Evolutionary conservation across 805 yeast genomes (phyloP).

Genomic region (Ogataea naganishii): DNA sequence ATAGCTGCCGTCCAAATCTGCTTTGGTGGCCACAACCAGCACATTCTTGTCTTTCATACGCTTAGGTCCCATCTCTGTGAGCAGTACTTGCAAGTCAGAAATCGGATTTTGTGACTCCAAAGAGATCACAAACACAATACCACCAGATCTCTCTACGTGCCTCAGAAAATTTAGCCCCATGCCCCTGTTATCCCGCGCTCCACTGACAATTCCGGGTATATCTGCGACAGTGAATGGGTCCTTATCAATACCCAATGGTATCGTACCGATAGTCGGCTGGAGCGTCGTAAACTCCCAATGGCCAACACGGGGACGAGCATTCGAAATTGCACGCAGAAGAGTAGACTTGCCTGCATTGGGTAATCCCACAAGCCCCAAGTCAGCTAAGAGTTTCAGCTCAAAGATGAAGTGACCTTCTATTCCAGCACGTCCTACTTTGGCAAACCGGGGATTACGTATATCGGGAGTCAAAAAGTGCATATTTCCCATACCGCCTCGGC

Average conservation of each 20-base stretch:
- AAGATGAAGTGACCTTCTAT: slow-evolving; percentile 60
- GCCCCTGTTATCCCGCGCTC: slow-evolving; percentile 79
- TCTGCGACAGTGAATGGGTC: slow-evolving; percentile 89
- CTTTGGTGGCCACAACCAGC: slow-evolving; percentile 88
- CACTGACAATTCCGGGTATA: slow-evolving; percentile 91
- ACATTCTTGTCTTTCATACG: slow-evolving; percentile 54
- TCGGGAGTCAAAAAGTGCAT: slow-evolving; percentile 85
- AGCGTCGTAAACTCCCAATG: slow-evolving; percentile 97
- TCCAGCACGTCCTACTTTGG: slow-evolving; percentile 70
- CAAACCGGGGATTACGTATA: slow-evolving; percentile 84
- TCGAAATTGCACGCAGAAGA: slow-evolving; percentile 73
- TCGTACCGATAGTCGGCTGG: slow-evolving; percentile 88
- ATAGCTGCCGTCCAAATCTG: slow-evolving; percentile 58
- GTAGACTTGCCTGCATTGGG: slow-evolving; percentile 98
- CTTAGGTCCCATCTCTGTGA: slow-evolving; percentile 62
- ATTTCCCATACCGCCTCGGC: slow-evolving; percentile 92
- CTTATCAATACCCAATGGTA: slow-evolving; percentile 52
- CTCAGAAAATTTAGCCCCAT: slow-evolving; percentile 90
- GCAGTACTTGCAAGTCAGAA: slow-evolving; percentile 50
- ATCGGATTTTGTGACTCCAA: slow-evolving; percentile 63
- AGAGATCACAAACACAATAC: slow-evolving; percentile 79
- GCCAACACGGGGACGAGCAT: slow-evolving; percentile 86
- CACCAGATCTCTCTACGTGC: slow-evolving; percentile 87
- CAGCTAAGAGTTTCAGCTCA: slow-evolving; percentile 85
- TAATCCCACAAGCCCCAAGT: slow-evolving; percentile 86